phyloP scores from a whole-genome alignment of 1,139 yeast genomes.

The Lizanozyma gosingica region DNA sequence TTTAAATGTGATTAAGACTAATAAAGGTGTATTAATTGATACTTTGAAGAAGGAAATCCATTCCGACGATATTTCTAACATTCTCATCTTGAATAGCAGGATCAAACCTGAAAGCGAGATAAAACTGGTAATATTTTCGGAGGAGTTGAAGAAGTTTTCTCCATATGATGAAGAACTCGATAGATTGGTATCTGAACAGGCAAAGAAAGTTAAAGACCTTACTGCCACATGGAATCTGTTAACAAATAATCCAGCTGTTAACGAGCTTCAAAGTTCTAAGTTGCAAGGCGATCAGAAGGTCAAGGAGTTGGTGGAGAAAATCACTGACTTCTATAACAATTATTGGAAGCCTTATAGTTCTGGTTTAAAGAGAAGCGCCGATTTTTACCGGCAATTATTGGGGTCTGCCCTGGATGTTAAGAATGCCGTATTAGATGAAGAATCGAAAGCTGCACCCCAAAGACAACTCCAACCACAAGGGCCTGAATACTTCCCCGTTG shows the following conservation, averaged over 20 bases:
- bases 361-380: constrained; percentile 54
- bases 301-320: constrained; percentile 23
- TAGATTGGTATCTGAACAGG: constrained; percentile 58
- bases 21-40: constrained; percentile 50
- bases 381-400: constrained; percentile 52
- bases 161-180: constrained; percentile 63
- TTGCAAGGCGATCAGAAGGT: constrained; percentile 14
- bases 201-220: constrained; percentile 44
- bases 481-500: background rate
- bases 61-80: constrained; percentile 77
- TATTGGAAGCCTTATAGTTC: constrained; percentile 50
- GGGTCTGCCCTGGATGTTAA: constrained; percentile 22
- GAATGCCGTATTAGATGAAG: constrained; percentile 1
- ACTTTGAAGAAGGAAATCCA: constrained; percentile 67
- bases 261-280: constrained; percentile 26
- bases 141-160: constrained; percentile 70
- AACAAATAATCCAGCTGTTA: constrained; percentile 35
- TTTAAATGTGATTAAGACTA: constrained; percentile 40
- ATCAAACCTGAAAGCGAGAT: constrained; percentile 50
- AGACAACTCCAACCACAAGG: constrained; percentile 1
- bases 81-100: constrained; percentile 60
- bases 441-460: constrained; percentile 1
- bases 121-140: constrained; percentile 50
- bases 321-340: constrained; percentile 41
- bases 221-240: constrained; percentile 52